These are phyloP conservation scores for Starmerella bacillaris DNA, from an alignment of 805 yeast genomes.

Conservation along the genomic window DNA sequence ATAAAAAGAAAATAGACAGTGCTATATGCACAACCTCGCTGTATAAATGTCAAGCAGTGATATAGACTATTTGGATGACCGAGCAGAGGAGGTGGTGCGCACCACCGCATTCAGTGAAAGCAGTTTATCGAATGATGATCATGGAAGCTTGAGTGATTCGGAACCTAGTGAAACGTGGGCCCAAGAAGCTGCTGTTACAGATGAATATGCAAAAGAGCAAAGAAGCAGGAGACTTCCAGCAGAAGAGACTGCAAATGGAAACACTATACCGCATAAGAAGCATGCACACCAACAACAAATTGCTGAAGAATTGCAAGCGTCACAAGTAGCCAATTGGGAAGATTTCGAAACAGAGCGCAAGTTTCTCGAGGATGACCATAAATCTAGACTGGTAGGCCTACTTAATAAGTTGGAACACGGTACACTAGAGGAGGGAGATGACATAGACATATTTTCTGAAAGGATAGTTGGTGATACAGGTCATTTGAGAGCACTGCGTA, in stretches of 20 bases:
- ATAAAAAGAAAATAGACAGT: background rate
- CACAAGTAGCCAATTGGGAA: constrained; percentile 5
- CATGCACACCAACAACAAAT: background rate
- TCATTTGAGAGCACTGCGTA: constrained; percentile 11
- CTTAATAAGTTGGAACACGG: constrained; percentile 6
- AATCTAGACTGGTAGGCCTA: constrained; percentile 4
- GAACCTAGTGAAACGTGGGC: background rate
- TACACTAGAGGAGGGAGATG: constrained; percentile 14
- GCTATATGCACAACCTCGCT: no score
- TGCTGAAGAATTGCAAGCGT: constrained; percentile 8
- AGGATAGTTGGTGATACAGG: constrained; percentile 10
- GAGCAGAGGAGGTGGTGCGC: constrained; percentile 7
- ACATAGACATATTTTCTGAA: constrained; percentile 12
- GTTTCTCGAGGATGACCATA: constrained; percentile 10
- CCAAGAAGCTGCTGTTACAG: background rate
- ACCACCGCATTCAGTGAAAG: background rate
- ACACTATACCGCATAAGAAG: background rate
- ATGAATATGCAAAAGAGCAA: background rate
- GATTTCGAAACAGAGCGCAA: constrained; percentile 12
- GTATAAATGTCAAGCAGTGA: background rate
- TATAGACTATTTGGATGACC: constrained; percentile 7
- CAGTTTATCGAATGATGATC: background rate
- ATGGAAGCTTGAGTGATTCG: background rate
- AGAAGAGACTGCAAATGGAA: background rate
- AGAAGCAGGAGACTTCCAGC: background rate